phyloP scores from a whole-genome alignment of 169 alveolate species.

The Cryptosporidium sp. region DNA sequence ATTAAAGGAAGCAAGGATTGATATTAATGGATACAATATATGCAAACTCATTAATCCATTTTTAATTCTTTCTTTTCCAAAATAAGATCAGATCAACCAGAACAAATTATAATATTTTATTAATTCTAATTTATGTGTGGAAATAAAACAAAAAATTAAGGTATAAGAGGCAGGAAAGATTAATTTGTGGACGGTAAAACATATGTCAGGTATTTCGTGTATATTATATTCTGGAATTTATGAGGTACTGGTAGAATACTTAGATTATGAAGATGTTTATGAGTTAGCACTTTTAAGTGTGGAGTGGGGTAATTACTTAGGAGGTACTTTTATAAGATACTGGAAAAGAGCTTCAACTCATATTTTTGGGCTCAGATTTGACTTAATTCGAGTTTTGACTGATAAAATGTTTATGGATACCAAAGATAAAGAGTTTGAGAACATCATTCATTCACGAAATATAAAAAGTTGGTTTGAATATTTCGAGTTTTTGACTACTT shows the following conservation, averaged over 20 bases:
- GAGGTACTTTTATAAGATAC: constrained; percentile 32
- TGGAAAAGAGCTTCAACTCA: constrained; percentile 46
- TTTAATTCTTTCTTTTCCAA: too few species aligned
- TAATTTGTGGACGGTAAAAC: background rate
- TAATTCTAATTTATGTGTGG: constrained; percentile 5
- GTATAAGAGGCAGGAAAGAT: constrained; percentile 17
- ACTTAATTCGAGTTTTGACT: background rate
- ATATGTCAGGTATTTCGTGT: constrained; percentile 1
- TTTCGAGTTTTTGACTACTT: constrained; percentile 16
- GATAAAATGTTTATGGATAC: background rate
- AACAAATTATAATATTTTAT: background rate
- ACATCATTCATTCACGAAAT: background rate
- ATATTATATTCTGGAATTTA: constrained; percentile 43
- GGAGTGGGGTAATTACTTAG: constrained; percentile 35
- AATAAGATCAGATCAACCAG: background rate
- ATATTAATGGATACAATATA: background rate
- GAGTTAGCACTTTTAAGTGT: constrained; percentile 35
- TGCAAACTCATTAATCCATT: too few species aligned
- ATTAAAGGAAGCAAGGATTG: background rate
- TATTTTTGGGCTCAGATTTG: constrained; percentile 45
- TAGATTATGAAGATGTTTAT: constrained; percentile 43
- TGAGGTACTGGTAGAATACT: constrained; percentile 23
- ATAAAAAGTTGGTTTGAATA: constrained; percentile 34
- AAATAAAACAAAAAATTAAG: background rate
- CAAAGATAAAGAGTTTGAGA: background rate